Base-by-base conservation (phyloP, 441 rosid species). In the Arabidopsis hybrid region DNA sequence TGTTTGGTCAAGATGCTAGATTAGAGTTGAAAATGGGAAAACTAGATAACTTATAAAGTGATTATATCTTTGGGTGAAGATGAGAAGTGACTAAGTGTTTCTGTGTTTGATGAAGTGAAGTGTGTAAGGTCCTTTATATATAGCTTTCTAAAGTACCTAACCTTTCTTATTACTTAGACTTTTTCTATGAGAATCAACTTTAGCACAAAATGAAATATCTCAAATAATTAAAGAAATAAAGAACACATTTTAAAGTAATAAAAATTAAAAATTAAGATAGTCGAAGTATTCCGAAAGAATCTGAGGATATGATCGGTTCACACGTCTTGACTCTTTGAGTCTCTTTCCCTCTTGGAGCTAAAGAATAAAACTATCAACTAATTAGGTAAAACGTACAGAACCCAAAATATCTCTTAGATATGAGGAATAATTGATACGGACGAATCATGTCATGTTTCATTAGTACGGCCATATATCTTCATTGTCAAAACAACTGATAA, bases 361-460 rank as follows among this genome's bases (percentile, higher is more conserved):
- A 63, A 59, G 57, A 45, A 67, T 67, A 67, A 55, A 55, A 63
- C 16, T 60, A 60, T 60, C 8, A 36, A 59, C 38, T 43, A 43
- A 47, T 45, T 31, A 1, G 55, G n/a, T 13, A 45, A 63, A n/a
- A 45, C 67, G 56, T 47, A 64, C 6, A 36, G 26, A 57, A 26
- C 39, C 34, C n/a, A 50, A 39, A n/a, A 59, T 60, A 17, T 38
- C 14, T 29, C 53, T 40, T 66, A 50, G 68, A 40, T 50, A 56
- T 59, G 62, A 59, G 36, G 67, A 58, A 73, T 57, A 65, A 57
- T 56, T 57, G 52, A 73, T 58, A 49, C 60, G 66, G 77, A 60
- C 56, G 56, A 74, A 74, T 67, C 61, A 60, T 50, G 57, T 59
- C 29, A 67, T 67, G 29, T 49, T 34, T 66, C 16, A 36, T 16